Evolutionary conservation across 2,329 filamentous ascomycete species (phyloP), one percentile per base, ranked within the genome.

Genomic region (Colletotrichum musae): DNA sequence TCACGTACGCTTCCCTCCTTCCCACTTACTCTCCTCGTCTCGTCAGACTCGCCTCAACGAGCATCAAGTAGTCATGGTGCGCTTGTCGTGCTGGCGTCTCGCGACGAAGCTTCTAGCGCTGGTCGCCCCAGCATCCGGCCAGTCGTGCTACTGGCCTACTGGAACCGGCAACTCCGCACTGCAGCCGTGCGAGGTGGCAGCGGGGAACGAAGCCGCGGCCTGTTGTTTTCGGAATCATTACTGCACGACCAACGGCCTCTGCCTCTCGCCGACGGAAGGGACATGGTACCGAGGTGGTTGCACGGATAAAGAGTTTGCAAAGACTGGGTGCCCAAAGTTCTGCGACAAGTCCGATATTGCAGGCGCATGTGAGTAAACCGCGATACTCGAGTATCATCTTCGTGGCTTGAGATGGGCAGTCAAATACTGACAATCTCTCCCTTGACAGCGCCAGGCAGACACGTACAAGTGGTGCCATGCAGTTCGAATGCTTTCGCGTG

Each of bases 231-330:
- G 18, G 48, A 63, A 41, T 9, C 43, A 69, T 5, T 70, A 70
- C 6, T 70, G 68, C 45, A 68, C 64, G 64, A 60, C 50, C 50
- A 70, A 70, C 65, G 68, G 68, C 5, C 56, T 64, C n/a, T 70
- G 68, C n/a, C 61, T 68, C 12, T 68, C 64, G 18, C 61, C 67
- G 15, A 64, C 18, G 15, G 65, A 68, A 24, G 24, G 56, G 13
- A 70, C 53, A 6, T 68, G 67, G 58, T 70, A 70, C 43, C 68
- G 68, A 3, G 64, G 68, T 9, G 65, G 47, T 1, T 70, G 68
- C 16, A 70, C 64, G 5, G 68, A 68, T 32, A 24, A 50, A 21
- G 28, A 64, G 7, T 70, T 39, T 32, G 2, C 15, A 5, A 48
- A 39, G 28, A 45, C 43, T 1, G 65, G 65, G 4, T 70, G 68